phyloP scores from a whole-genome alignment of 345 rosid species.

The Turritis glabra region DNA sequence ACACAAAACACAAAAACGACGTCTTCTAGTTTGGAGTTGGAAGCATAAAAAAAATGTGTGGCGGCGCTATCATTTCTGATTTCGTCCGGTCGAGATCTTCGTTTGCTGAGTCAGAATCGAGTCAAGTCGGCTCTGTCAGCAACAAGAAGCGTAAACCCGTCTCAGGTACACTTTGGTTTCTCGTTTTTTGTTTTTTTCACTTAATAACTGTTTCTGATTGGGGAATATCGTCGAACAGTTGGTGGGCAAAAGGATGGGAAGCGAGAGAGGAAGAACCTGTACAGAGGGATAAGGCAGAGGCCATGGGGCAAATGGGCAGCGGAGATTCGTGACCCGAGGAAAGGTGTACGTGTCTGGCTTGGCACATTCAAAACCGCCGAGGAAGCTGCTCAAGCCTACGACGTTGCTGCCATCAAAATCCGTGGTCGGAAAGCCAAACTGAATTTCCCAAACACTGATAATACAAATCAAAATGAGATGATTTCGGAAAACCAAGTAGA shows the following conservation, averaged over 20 bases:
- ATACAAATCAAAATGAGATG: slow-evolving; percentile 32
- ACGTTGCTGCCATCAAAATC: slow-evolving; percentile 76
- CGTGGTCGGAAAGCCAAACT: slow-evolving; percentile 88
- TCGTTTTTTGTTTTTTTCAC: too few relatives aligned
- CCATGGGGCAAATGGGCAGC: slow-evolving; percentile 99
- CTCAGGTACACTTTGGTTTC: slow-evolving; percentile 40
- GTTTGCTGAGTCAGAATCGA: slow-evolving; percentile 13
- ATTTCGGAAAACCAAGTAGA: slow-evolving; percentile 42
- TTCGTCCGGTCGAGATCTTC: slow-evolving; percentile 51
- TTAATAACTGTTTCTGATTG: not conserved
- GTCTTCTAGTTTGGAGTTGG: not conserved
- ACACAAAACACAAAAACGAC: not conserved
- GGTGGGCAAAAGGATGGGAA: slow-evolving; percentile 24
- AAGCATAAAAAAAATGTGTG: slow-evolving; percentile 63
- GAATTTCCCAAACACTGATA: slow-evolving; percentile 52
- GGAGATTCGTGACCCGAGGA: slow-evolving; percentile 83
- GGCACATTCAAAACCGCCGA: slow-evolving; percentile 92
- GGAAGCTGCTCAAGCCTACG: slow-evolving; percentile 92
- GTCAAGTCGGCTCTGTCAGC: slow-evolving; percentile 21
- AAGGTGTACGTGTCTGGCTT: slow-evolving; percentile 91
- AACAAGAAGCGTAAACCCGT: slow-evolving; percentile 47
- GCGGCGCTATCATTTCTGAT: slow-evolving; percentile 70
- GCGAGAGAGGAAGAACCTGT: slow-evolving; percentile 70
- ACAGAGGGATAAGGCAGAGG: slow-evolving; percentile 87
- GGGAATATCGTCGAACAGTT: slow-evolving; percentile 1